Percentiles rank a stretch among this genome's conserved stretches.
phyloP scores from a whole-genome alignment of 2,329 filamentous ascomycete genomes.

The Grosmannia serpens region DNA sequence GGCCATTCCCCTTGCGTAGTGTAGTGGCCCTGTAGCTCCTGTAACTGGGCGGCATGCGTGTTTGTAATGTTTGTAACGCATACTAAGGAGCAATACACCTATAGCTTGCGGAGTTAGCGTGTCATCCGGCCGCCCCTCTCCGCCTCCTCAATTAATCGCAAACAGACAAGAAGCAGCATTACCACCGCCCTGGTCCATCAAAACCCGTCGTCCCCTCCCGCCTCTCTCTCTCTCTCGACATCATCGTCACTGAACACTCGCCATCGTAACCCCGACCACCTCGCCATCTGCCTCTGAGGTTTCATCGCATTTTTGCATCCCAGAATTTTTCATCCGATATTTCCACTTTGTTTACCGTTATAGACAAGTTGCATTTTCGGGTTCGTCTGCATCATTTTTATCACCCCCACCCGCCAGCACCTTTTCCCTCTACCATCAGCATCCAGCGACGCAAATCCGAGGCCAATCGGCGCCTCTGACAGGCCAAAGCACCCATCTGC shows the following conservation, averaged over 20 bases:
- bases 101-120: background rate
- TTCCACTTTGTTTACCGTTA: background rate
- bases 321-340: background rate
- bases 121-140: background rate
- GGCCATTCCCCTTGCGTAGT: background rate
- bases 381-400: background rate
- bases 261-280: background rate
- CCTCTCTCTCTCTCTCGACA: background rate
- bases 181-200: background rate
- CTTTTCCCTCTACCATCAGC: background rate
- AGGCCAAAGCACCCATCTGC: background rate
- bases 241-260: background rate
- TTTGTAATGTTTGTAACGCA: slow-evolving; percentile 1
- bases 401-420: background rate
- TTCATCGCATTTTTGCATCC: background rate
- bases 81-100: background rate
- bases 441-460: background rate
- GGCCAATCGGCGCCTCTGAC: background rate
- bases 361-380: background rate
- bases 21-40: background rate
- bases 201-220: background rate
- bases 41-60: background rate
- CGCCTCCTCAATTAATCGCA: slow-evolving; percentile 3
- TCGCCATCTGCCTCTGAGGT: background rate
- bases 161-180: background rate